Conservation (phyloP, 2,329 filamentous ascomycete species). For the Didymella keratinophila region DNA sequence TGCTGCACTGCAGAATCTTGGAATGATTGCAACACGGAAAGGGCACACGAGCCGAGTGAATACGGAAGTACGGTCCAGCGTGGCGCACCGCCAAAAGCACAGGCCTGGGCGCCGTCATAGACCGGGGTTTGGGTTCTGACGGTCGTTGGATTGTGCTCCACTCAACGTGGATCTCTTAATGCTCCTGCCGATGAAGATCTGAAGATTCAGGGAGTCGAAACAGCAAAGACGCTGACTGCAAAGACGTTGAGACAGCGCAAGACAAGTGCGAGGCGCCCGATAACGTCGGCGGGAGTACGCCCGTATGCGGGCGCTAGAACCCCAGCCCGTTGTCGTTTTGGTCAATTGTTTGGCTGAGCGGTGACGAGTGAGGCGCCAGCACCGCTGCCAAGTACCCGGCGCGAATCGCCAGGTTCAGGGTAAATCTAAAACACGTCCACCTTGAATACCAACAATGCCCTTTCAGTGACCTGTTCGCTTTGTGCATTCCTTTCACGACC, state of each 20-base stretch:
- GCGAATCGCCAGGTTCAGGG: constrained; percentile 8
- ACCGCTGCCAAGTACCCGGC: constrained; percentile 13
- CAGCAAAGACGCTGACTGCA: neutral
- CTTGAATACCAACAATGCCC: constrained; percentile 15
- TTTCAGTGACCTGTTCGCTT: constrained; percentile 11
- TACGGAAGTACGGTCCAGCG: constrained; percentile 4
- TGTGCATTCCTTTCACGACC: constrained; percentile 18
- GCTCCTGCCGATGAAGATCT: constrained; percentile 12
- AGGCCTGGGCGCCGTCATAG: constrained; percentile 17
- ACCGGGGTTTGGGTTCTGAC: constrained; percentile 9
- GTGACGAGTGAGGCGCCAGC: constrained; percentile 19
- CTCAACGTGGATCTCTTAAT: constrained; percentile 7
- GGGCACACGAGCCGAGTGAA: constrained; percentile 9
- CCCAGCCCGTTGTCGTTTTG: neutral
- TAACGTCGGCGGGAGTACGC: constrained; percentile 6
- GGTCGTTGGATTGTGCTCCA: constrained; percentile 9
- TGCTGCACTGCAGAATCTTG: constrained; percentile 3
- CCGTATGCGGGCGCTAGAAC: constrained; percentile 11
- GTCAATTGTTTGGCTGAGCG: constrained; percentile 13
- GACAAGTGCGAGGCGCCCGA: neutral
- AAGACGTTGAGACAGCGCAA: neutral
- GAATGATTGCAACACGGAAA: neutral
- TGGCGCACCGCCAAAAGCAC: constrained; percentile 1
- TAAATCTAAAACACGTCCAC: constrained; percentile 18
- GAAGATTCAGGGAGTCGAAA: neutral